Base-by-base conservation (phyloP, 495 filamentous ascomycete species). In the Xylaria intraflava region DNA sequence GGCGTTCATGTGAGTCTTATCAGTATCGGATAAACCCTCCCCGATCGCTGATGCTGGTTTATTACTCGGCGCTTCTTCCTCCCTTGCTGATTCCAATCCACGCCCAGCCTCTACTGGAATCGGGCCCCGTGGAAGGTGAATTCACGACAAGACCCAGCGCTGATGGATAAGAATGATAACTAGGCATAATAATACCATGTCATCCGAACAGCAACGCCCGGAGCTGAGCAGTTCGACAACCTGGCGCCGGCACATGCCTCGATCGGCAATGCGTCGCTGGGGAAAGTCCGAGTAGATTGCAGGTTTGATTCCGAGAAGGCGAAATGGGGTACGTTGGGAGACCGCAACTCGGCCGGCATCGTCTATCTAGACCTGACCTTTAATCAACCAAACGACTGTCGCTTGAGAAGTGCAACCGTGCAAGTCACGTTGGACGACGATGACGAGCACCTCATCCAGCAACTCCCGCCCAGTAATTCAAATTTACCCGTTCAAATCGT, bases 321-420 rank as follows among this genome's bases (percentile, higher is more conserved):
- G 10, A 58, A 43, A 38, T 71, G 67, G 68, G 69, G 69, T 12
- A 53, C 66, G 9, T 17, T 71, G 8, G 50, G 31, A 10, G 42
- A 29, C 6, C 38, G 56, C 14, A 45, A 54, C 20, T 65, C 65
- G 12, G 69, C 54, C 5, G 69, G 69, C 19, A 62, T 71, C 24
- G 27, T 71, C 26, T 71, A 65, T 41, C 42, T 71, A 2, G 67
- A 71, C 16, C 26, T 71, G 10, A 52, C 54, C 8, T 63, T 71
- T 31, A 54, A 49, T 1, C 57, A 71, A 35, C 64, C 67, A 1
- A 14, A 42, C 0, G 62, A 57, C 24, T 67, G 67, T 53, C 65
- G 48, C 11, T 62, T 69, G 6, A 62, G 52, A 40, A 64, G 47
- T 8, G 62, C 69, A 31, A 67, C 60, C 3, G 43, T 71, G 3